A percentile compares a stretch with the other conserved stretches of the same genome.
phyloP scores from a whole-genome alignment of 2,329 filamentous ascomycete genomes.

The Plenodomus tracheiphilus region DNA sequence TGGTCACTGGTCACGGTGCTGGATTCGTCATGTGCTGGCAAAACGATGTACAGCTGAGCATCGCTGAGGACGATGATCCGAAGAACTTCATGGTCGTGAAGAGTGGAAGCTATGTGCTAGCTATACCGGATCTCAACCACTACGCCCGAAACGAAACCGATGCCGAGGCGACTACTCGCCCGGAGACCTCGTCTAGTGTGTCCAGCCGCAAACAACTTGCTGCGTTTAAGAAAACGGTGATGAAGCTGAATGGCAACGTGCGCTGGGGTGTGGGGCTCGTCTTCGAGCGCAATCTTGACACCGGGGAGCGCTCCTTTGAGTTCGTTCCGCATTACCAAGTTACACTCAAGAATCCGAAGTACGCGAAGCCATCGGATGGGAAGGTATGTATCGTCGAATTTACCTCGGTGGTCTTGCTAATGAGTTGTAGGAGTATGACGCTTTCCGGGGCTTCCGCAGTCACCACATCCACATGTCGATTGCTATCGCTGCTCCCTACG shows the following conservation, averaged over 20 bases:
- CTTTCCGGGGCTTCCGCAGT: conserved; percentile 95
- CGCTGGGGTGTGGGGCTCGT: conserved; percentile 89
- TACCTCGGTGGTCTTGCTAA: conserved; percentile 23
- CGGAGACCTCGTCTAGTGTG: conserved; percentile 59
- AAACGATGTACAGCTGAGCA: conserved; percentile 84
- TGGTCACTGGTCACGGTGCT: conserved; percentile 87
- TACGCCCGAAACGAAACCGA: conserved; percentile 71
- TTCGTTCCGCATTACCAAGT: conserved; percentile 94
- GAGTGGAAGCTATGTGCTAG: conserved; percentile 91
- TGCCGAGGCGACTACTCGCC: conserved; percentile 56
- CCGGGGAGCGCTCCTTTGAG: conserved; percentile 76
- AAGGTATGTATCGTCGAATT: conserved; percentile 31
- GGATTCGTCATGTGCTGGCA: conserved; percentile 99
- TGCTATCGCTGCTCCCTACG: conserved; percentile 82
- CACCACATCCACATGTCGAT: conserved; percentile 96
- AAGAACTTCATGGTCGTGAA: conserved; percentile 94
- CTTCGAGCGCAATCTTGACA: conserved; percentile 80
- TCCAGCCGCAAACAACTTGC: conserved; percentile 72
- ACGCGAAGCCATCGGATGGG: conserved; percentile 63
- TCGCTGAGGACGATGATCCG: conserved; percentile 83
- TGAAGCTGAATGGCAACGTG: conserved; percentile 97
- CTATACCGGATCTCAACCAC: conserved; percentile 89
- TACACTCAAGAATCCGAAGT: conserved; percentile 77
- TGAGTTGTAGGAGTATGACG: conserved; percentile 69
- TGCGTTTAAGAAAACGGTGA: conserved; percentile 96